phyloP scores from a whole-genome alignment of 208 protist species.

The Strigomonas culicis region DNA sequence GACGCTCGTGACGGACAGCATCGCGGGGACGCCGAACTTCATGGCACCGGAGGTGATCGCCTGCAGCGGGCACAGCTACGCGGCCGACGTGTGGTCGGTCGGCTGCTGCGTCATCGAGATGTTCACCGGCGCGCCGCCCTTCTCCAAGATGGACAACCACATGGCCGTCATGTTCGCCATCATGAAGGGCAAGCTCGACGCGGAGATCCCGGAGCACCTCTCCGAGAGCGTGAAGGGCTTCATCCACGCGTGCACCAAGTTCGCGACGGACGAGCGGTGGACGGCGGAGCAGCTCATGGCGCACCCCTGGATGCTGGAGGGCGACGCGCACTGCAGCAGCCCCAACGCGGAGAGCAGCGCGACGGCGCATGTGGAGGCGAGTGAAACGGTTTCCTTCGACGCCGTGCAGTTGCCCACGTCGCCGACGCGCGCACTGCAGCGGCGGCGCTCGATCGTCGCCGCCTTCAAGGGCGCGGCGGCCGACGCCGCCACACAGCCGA shows the following conservation, averaged over 20 bases:
- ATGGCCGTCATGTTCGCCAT: constrained; percentile 92
- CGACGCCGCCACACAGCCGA: too few relatives aligned
- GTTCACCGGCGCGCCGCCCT: constrained; percentile 84
- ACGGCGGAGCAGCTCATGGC: constrained; percentile 46
- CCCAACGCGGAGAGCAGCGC: background rate
- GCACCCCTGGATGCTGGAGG: constrained; percentile 66
- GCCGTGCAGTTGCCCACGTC: background rate
- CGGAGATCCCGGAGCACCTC: constrained; percentile 62
- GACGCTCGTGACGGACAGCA: constrained; percentile 77
- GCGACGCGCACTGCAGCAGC: constrained; percentile 2
- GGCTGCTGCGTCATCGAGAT: constrained; percentile 91
- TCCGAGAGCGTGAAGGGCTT: constrained; percentile 70
- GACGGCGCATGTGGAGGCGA: too few relatives aligned
- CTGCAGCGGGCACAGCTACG: constrained; percentile 82
- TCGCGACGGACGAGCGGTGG: constrained; percentile 68
- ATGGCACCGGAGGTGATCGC: constrained; percentile 94
- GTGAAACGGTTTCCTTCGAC: background rate
- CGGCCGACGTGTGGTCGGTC: constrained; percentile 92
- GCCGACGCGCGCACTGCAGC: background rate
- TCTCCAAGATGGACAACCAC: constrained; percentile 79
- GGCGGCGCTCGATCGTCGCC: background rate
- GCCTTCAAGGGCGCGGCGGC: background rate
- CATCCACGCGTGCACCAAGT: constrained; percentile 58
- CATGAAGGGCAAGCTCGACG: constrained; percentile 69
- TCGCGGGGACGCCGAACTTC: constrained; percentile 90